Evolutionary conservation across 1,284 basidiomycete genomes (phyloP), one percentile per base, ranked within the genome.

Genomic region (Rugosomyces carneus): DNA sequence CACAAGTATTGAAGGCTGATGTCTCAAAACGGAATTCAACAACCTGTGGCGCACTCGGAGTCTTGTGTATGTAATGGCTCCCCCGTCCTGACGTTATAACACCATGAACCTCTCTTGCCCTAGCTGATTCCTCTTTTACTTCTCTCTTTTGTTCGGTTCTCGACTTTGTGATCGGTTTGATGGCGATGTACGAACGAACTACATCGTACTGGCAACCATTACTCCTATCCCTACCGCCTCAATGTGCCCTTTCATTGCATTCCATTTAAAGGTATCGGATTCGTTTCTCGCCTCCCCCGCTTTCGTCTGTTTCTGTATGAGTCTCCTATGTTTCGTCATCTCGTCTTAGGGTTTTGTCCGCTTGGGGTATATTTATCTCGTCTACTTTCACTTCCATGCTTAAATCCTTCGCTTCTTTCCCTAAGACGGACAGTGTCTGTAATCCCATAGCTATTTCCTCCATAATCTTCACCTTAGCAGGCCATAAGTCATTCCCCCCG

Each of bases 371-470:
- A 52, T 52, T 52, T 49, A 52, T 52, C 48, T 47, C 48, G 34
- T 49, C 45, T 3, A 32, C 16, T 34, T 45, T 42, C 29, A 18
- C 20, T 26, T 39, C 41, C 38, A 31, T 10, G 16, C 10, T 34
- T 26, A 42, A 16, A 15, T 18, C 11, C 20, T 39, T 31, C 34
- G 29, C 21, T 19, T 19, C 36, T 26, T 40, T 18, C 20, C 29
- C 16, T 8, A 47, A 23, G 21, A 61, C 56, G 15, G 61, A 66
- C 27, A 59, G 4, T 8, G n/a, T 34, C 13, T n/a, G 31, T 34
- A 34, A 34, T 16, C 15, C 13, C 31, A 8, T 34, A 16, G 31
- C 8, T 16, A 34, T 34, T 34, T 16, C 8, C 31, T 15, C n/a
- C 31, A 8, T 34, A 34, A 34, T 15, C n/a, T n/a, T 34, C n/a